Percentiles rank a stretch among this genome's conserved stretches.
phyloP scores from a whole-genome alignment of 225 moss, liverwort and hornwort genomes.

The Polytrichum commune region DNA sequence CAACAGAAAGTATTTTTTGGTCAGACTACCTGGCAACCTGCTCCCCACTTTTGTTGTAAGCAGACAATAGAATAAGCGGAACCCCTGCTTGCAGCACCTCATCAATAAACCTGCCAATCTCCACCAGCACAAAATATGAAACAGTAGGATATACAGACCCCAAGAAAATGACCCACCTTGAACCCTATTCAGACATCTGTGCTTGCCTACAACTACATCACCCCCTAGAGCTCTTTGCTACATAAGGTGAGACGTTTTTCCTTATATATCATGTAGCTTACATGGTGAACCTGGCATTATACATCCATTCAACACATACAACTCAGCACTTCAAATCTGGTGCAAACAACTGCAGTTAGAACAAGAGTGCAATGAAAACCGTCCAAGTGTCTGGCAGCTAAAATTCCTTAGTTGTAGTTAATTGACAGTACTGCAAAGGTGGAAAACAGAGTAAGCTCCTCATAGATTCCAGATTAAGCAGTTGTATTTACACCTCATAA shows the following conservation, averaged over 20 bases:
- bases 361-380: not conserved
- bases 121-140: constrained; percentile 1
- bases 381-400: too few species aligned
- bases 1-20: not conserved
- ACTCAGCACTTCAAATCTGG: not conserved
- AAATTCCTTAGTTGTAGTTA: too few species aligned
- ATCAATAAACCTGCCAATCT: constrained; percentile 73
- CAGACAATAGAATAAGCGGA: constrained; percentile 71
- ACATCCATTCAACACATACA: not conserved
- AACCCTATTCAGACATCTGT: not conserved
- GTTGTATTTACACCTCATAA: too few species aligned
- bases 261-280: not conserved
- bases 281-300: not conserved
- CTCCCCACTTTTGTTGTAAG: constrained; percentile 83
- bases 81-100: constrained; percentile 74
- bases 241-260: not conserved
- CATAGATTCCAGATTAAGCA: too few species aligned
- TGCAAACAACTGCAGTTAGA: not conserved
- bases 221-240: too few species aligned
- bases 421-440: too few species aligned
- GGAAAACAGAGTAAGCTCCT: too few species aligned
- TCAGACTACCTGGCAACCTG: constrained; percentile 67
- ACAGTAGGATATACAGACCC: not conserved
- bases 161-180: not conserved
- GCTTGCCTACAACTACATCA: too few species aligned